These are phyloP conservation scores for Exophiala sp. DNA, from an alignment of 2,329 filamentous ascomycete species.

Conservation along the genomic window DNA sequence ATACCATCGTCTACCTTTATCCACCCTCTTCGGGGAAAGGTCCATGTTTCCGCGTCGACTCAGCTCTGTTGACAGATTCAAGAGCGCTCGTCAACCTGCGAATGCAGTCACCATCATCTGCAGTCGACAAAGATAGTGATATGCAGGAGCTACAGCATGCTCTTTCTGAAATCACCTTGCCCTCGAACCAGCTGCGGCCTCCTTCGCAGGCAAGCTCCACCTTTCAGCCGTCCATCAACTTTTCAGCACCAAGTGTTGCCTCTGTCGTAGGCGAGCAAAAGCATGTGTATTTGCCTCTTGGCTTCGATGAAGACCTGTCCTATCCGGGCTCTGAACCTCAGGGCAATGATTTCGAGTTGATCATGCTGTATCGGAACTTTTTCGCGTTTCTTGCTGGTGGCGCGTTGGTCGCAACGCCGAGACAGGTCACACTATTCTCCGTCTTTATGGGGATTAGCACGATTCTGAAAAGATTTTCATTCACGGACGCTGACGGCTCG, in stretches of 20 bases:
- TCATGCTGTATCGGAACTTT: slow-evolving; percentile 60
- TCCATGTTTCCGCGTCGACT: slow-evolving; percentile 61
- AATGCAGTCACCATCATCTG: slow-evolving; percentile 14
- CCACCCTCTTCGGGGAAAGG: slow-evolving; percentile 54
- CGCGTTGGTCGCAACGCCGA: slow-evolving; percentile 57
- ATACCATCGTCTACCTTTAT: slow-evolving; percentile 62
- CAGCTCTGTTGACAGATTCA: slow-evolving; percentile 56
- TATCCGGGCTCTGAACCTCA: slow-evolving; percentile 34
- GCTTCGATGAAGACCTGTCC: slow-evolving; percentile 51
- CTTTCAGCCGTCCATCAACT: slow-evolving; percentile 25
- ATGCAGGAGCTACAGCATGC: slow-evolving; percentile 35
- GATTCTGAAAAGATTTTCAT: slow-evolving; percentile 56
- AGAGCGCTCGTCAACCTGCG: slow-evolving; percentile 19
- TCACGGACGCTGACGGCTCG: slow-evolving; percentile 60
- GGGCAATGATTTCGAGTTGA: slow-evolving; percentile 52
- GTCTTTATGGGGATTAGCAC: slow-evolving; percentile 61
- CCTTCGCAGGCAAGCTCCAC: slow-evolving; percentile 31
- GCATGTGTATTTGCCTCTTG: slow-evolving; percentile 55
- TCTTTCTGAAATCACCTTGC: slow-evolving; percentile 28
- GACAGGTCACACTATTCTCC: slow-evolving; percentile 53
- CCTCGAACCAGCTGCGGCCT: slow-evolving; percentile 31
- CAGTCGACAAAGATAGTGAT: slow-evolving; percentile 10
- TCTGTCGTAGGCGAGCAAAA: slow-evolving; percentile 10
- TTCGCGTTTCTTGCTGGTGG: slow-evolving; percentile 63
- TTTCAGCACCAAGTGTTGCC: slow-evolving; percentile 16